Base-by-base conservation (phyloP, 208 protist species). In the Acanthamoeba healyi region DNA sequence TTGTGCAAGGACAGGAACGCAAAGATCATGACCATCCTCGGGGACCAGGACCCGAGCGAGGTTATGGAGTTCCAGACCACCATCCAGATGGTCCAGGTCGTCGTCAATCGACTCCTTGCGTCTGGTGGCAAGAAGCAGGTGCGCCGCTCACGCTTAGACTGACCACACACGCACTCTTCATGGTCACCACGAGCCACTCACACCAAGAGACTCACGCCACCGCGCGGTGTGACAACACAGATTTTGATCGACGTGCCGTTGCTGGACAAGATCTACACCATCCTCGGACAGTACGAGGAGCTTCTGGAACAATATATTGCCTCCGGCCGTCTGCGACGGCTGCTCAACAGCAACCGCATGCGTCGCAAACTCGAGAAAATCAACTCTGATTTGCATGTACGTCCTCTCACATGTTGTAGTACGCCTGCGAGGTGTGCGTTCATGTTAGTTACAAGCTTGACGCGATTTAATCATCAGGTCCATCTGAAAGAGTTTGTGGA, bases 11-110 rank as follows among this genome's bases (percentile, higher is more conserved):
- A 81, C 36, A 34, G 40, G 34, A 81, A 34, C 22, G 72, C 72
- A 5, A 81, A 81, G 72, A 81, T 81, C 40, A 81, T 44, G 72
- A 46, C 72, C 40, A 81, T 81, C 40, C 72, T 81, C 72, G 29
- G 40, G 9, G 72, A 81, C 9, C 72, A 81, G 72, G 72, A 81
- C 72, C 40, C 34, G 34, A 22, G 29, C 36, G 36, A 81, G 72
- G 72, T 81, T 6, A 38, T 51, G 40, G 72, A 81, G 72, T 81
- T 81, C 72, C 36, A 81, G 72, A 81, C 72, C 72, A 81, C 72
- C 72, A 81, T 81, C 4, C 72, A 81, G 19, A 81, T 81, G 72
- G 72, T 81, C 22, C 72, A 81, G 40, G 72, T 81, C 15, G 72
- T 81, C 10, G 72, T 81, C 36, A 81, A 81, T 29, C n/a, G 72